phyloP scores from a whole-genome alignment of 129 eudicot genomes.

The Artemisia tridentata region DNA sequence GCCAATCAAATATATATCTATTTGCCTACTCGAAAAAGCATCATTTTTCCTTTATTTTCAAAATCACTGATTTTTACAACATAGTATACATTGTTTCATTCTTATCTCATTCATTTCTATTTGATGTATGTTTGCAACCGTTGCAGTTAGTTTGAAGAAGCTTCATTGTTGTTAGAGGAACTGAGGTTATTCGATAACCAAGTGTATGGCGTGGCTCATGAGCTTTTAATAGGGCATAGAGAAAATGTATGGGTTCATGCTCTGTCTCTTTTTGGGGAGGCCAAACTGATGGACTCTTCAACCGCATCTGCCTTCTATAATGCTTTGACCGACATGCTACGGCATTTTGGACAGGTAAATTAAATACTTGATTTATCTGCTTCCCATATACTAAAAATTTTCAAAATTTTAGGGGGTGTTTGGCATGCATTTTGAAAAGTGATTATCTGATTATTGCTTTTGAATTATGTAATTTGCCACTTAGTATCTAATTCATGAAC shows the following conservation, averaged over 20 bases:
- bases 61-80: neutral
- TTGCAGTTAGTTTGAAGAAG: slow-evolving; percentile 88
- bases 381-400: too few species aligned
- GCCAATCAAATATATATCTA: too few species aligned
- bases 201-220: slow-evolving; percentile 95
- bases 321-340: slow-evolving; percentile 94
- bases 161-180: slow-evolving; percentile 83
- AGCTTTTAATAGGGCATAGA: slow-evolving; percentile 78
- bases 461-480: too few species aligned
- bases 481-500: too few species aligned
- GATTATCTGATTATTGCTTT: neutral
- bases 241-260: slow-evolving; percentile 87
- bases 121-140: slow-evolving; percentile 53
- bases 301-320: slow-evolving; percentile 97
- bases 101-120: too few species aligned
- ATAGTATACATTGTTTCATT: too few species aligned
- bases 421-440: too few species aligned
- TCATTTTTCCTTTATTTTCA: neutral
- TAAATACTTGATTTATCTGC: neutral
- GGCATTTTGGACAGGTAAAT: slow-evolving; percentile 98
- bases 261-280: slow-evolving; percentile 82
- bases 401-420: too few species aligned
- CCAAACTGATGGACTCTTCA: slow-evolving; percentile 86
- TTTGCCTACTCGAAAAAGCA: too few species aligned
- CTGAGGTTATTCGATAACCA: slow-evolving; percentile 85